Conservation (phyloP, 306 rosid genomes). For the Castanea mollissima region DNA sequence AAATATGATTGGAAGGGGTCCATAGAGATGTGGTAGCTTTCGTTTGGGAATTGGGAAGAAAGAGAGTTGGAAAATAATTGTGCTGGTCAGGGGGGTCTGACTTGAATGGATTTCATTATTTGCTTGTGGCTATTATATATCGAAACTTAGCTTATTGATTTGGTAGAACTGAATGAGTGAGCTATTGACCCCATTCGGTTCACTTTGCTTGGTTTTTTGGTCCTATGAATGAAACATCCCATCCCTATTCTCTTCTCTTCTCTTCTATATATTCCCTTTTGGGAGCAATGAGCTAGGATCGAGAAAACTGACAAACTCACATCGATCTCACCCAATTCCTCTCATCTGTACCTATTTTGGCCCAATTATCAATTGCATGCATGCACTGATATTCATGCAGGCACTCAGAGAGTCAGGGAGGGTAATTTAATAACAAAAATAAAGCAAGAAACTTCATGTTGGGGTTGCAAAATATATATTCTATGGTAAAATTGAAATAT, state of each 20-base stretch:
- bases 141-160: neutral
- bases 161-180: neutral
- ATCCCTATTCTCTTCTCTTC: neutral
- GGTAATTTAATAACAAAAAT: too few species aligned
- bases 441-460: too few species aligned
- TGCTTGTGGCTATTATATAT: neutral
- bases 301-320: neutral
- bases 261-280: neutral
- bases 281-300: neutral
- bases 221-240: neutral
- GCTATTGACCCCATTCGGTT: conserved; percentile 22
- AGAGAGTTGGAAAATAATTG: neutral
- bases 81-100: neutral
- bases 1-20: conserved; percentile 21
- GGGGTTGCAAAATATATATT: too few species aligned
- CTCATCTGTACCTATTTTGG: neutral
- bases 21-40: neutral
- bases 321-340: neutral
- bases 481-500: too few species aligned
- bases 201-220: conserved; percentile 23
- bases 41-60: neutral
- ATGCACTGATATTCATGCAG: neutral
- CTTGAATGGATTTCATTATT: neutral
- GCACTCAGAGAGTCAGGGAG: too few species aligned
- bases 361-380: neutral